These are phyloP conservation scores for Auriscalpium vulgare DNA, from an alignment of 768 basidiomycete species.

Conservation along the genomic window DNA sequence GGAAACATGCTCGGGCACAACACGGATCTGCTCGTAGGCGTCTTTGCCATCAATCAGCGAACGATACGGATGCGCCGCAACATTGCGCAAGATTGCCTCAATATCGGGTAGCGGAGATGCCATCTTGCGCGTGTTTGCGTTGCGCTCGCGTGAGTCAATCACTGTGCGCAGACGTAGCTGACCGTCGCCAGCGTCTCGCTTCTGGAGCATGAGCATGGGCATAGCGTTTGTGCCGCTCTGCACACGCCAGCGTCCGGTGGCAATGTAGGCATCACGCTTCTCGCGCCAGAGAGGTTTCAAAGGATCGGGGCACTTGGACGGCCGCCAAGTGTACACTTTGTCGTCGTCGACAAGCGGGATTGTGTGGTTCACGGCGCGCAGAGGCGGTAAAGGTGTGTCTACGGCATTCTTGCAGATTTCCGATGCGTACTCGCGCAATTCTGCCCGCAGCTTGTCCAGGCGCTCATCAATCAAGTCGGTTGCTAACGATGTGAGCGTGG, in stretches of 20 bases:
- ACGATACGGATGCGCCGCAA: constrained; percentile 13
- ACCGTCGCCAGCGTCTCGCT: constrained; percentile 18
- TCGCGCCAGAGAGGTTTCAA: constrained; percentile 18
- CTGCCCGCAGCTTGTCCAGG: not conserved
- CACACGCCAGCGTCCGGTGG: constrained; percentile 25
- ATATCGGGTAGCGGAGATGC: constrained; percentile 22
- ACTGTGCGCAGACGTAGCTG: constrained; percentile 15
- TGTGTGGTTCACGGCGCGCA: constrained; percentile 27
- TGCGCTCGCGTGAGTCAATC: constrained; percentile 23
- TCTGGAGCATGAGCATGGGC: constrained; percentile 27
- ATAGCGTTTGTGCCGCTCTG: constrained; percentile 19
- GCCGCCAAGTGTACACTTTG: constrained; percentile 27
- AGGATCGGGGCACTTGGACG: constrained; percentile 28
- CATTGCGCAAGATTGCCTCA: constrained; percentile 18
- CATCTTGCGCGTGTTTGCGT: constrained; percentile 24
- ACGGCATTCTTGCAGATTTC: constrained; percentile 13
- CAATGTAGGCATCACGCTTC: constrained; percentile 24
- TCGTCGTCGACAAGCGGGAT: constrained; percentile 27
- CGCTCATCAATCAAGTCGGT: not conserved
- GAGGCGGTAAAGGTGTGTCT: constrained; percentile 18
- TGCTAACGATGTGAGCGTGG: not conserved
- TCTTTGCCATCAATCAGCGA: constrained; percentile 24
- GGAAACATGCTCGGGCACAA: constrained; percentile 19
- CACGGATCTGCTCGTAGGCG: constrained; percentile 25
- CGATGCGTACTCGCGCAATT: constrained; percentile 14